Percentiles rank a stretch among this genome's conserved stretches.
Evolutionary conservation across 2,329 filamentous ascomycete species (phyloP).

Genomic region (Sporothrix euskadiensis): DNA sequence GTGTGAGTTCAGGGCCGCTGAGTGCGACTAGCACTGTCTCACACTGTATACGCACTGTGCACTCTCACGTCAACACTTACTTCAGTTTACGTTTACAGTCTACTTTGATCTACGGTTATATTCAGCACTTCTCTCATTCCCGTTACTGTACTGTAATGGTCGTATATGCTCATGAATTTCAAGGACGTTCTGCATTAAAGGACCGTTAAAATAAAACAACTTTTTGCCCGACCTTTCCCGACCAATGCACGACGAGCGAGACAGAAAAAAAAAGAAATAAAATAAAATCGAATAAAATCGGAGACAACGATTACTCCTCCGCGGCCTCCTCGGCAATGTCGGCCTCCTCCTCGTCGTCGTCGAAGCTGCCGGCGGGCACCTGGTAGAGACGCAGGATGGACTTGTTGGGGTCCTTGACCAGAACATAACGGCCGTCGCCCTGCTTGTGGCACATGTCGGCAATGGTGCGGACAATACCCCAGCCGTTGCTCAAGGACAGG

Average conservation of each 20-base stretch:
- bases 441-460: conserved; percentile 86
- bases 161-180: conserved; percentile 11
- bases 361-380: conserved; percentile 83
- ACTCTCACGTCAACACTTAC: too few relatives aligned
- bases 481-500: conserved; percentile 92
- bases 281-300: neutral
- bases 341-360: conserved; percentile 75
- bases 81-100: too few relatives aligned
- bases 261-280: neutral
- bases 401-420: conserved; percentile 95
- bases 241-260: neutral
- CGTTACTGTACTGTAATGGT: neutral
- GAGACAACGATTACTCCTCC: conserved; percentile 38
- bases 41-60: neutral
- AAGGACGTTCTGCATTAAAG: conserved; percentile 15
- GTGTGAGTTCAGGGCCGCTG: neutral
- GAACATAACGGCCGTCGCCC: conserved; percentile 77
- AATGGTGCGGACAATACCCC: conserved; percentile 98
- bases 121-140: neutral
- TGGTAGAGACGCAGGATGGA: conserved; percentile 89
- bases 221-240: conserved; percentile 16
- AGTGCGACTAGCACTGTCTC: neutral
- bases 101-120: too few relatives aligned
- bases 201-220: neutral
- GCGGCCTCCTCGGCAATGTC: conserved; percentile 51